Evolutionary conservation across 2,329 filamentous ascomycete genomes (phyloP).

Genomic region (Fusarium cicatricum): DNA sequence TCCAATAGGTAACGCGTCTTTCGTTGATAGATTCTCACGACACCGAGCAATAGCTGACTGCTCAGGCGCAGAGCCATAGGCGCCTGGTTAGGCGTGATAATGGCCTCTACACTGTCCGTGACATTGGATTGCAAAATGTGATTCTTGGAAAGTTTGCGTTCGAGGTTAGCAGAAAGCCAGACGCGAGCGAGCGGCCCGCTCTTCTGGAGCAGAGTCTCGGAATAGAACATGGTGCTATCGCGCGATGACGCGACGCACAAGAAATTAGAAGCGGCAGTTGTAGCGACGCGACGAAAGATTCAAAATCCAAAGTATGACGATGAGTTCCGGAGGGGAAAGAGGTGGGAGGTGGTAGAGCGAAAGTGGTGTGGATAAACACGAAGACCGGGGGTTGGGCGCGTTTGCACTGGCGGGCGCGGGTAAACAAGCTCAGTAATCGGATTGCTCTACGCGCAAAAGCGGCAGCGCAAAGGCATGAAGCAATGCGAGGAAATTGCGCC

Average conservation of each 20-base stretch:
- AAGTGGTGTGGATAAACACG: constrained; percentile 45
- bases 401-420: constrained; percentile 29
- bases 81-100: constrained; percentile 91
- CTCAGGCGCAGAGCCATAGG: constrained; percentile 95
- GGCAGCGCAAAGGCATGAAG: constrained; percentile 44
- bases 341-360: constrained; percentile 25
- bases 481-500: constrained; percentile 37
- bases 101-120: constrained; percentile 92
- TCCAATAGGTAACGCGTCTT: constrained; percentile 97
- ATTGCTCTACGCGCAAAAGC: constrained; percentile 44
- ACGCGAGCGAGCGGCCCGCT: constrained; percentile 96
- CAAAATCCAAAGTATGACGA: constrained; percentile 16
- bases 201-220: constrained; percentile 93
- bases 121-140: constrained; percentile 96
- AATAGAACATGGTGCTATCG: constrained; percentile 85
- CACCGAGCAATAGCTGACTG: constrained; percentile 91
- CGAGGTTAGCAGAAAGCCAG: constrained; percentile 97
- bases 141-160: constrained; percentile 97
- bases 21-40: constrained; percentile 96
- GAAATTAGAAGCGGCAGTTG: constrained; percentile 23
- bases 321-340: constrained; percentile 21
- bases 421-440: constrained; percentile 47
- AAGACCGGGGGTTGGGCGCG: constrained; percentile 42
- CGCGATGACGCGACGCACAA: constrained; percentile 44
- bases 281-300: constrained; percentile 16